Base-by-base conservation (phyloP, 1,139 yeast species). In the Candida dubliniensis region DNA sequence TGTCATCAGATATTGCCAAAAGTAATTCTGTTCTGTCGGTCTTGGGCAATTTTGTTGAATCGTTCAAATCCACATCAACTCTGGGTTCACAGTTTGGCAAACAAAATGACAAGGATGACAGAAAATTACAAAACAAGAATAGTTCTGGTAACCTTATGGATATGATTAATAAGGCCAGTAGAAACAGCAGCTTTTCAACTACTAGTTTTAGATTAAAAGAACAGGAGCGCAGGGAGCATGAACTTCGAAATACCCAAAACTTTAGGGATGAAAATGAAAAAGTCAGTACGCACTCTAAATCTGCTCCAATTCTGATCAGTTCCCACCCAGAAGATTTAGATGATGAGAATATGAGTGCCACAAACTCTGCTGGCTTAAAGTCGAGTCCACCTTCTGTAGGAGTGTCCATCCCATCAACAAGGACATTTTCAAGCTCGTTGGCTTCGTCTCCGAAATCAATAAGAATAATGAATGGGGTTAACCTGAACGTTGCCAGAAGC, bases 61-160 rank as follows among this genome's bases (percentile, higher is more conserved):
- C 78, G 0, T 72, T 61, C 48, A 73, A 70, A 47, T 71, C 77
- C 1, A 72, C 69, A 50, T 70, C 76, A 2, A 70, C 76, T 1
- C 71, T 66, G 66, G 67, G 71, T 6, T 69, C 75, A 1, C 64
- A 70, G 44, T 70, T 66, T 52, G 76, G 44, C 1, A 25, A 14
- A n/a, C 35, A 11, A 15, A 8, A 8, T 34, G 37, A 34, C 24
- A 12, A 34, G 26, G 29, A 15, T 10, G 18, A 36, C 18, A 36
- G 12, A 24, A 31, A 11, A 10, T 5, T 34, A n/a, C 24, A 12
- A 36, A 25, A 12, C 8, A 18, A 10, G 15, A 9, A 14, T 24
- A 27, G 40, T 12, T 38, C 45, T 1, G 51, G 55, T 27, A 67
- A 60, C 44, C 48, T 67, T 29, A 54, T 56, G 47, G 67, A 66